Percentiles rank a stretch among this genome's conserved stretches.
These are phyloP conservation scores for Aspergillus indologenus DNA, from an alignment of 495 filamentous ascomycete genomes.

Conservation along the genomic window DNA sequence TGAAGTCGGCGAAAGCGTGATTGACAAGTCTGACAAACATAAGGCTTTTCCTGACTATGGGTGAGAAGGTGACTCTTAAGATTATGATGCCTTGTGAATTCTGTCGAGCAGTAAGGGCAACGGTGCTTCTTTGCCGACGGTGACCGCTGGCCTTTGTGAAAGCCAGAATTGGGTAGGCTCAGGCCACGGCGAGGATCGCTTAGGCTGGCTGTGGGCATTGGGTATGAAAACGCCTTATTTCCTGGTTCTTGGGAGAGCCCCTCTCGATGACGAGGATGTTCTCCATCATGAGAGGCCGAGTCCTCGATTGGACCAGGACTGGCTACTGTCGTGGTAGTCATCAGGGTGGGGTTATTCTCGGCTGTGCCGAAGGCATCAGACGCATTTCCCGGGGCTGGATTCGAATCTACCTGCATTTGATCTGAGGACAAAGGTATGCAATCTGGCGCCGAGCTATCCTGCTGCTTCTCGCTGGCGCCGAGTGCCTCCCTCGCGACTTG, in stretches of 20 bases:
- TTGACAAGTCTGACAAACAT: slow-evolving; percentile 82
- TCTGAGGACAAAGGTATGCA: slow-evolving; percentile 35
- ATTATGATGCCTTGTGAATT: slow-evolving; percentile 97
- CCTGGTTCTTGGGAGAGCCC: slow-evolving; percentile 42
- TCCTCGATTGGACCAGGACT: slow-evolving; percentile 49
- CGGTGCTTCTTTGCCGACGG: slow-evolving; percentile 86
- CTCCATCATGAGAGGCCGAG: slow-evolving; percentile 41
- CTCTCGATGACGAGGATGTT: slow-evolving; percentile 35
- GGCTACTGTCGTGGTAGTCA: slow-evolving; percentile 44
- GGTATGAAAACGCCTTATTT: slow-evolving; percentile 53
- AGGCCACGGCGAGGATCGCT: slow-evolving; percentile 60
- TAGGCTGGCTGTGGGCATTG: slow-evolving; percentile 44
- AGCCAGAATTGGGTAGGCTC: slow-evolving; percentile 70
- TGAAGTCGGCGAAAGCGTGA: slow-evolving; percentile 89
- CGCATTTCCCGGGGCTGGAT: slow-evolving; percentile 26
- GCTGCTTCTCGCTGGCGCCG: slow-evolving; percentile 42
- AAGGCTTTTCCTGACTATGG: slow-evolving; percentile 98
- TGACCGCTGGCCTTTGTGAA: slow-evolving; percentile 62
- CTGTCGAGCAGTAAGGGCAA: slow-evolving; percentile 91
- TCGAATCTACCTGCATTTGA: slow-evolving; percentile 46
- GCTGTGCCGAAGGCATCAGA: slow-evolving; percentile 33
- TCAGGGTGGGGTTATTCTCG: slow-evolving; percentile 33
- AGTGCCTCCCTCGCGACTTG: slow-evolving; percentile 46
- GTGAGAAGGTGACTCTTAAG: slow-evolving; percentile 98
- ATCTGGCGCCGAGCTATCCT: slow-evolving; percentile 26